Evolutionary conservation across 306 rosid genomes (phyloP).

Genomic region (Quercus engelmannii): DNA sequence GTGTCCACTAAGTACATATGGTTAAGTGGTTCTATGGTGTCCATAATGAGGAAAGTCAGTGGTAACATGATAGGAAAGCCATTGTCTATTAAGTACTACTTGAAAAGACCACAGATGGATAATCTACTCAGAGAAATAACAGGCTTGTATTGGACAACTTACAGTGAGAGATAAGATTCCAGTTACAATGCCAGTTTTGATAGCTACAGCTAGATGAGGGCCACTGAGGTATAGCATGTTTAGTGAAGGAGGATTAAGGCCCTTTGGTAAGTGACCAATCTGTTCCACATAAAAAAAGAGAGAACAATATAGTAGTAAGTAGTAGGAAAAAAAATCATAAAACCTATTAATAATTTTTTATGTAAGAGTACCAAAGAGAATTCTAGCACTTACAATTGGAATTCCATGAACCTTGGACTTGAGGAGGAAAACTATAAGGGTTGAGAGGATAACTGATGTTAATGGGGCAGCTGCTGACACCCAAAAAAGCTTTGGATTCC

Average conservation of each 20-base stretch:
- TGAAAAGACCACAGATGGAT: too few relatives aligned
- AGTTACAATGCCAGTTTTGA: conserved; percentile 86
- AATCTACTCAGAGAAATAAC: not conserved
- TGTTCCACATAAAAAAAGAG: conserved; percentile 14
- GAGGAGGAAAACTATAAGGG: conserved; percentile 66
- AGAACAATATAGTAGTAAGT: not conserved
- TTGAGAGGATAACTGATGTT: conserved; percentile 81
- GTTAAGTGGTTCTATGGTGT: too few relatives aligned
- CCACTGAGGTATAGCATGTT: conserved; percentile 83
- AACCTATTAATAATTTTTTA: not conserved
- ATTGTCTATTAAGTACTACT: too few relatives aligned
- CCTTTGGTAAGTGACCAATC: conserved; percentile 94
- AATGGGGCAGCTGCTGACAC: conserved; percentile 92
- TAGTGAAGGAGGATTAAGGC: conserved; percentile 83
- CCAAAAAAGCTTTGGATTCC: conserved; percentile 84
- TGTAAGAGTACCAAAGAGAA: not conserved
- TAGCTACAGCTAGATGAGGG: conserved; percentile 61
- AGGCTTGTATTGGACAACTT: conserved; percentile 27
- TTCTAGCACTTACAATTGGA: conserved; percentile 52
- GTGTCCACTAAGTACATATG: too few relatives aligned
- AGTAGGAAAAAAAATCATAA: not conserved
- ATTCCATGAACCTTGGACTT: conserved; percentile 45
- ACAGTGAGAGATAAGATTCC: conserved; percentile 95
- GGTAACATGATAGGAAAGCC: too few relatives aligned
- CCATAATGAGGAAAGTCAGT: too few relatives aligned